Base-by-base conservation (phyloP, 345 rosid species). In the Pugionium dolabratum region DNA sequence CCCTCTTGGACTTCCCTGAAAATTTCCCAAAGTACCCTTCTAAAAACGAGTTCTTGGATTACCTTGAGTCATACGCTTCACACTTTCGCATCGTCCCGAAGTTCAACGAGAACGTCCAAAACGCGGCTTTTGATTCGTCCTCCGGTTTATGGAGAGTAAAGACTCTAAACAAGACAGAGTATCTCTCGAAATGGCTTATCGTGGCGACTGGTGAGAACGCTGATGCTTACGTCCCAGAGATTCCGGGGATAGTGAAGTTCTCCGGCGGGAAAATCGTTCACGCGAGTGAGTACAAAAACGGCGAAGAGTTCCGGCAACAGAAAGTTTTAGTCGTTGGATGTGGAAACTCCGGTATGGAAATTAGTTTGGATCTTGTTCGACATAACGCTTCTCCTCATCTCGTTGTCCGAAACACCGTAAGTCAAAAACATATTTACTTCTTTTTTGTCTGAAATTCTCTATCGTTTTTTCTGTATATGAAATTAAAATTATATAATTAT, bases 121-220 rank as follows among this genome's bases (percentile, higher is more conserved):
- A 36, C 48, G 81, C 75, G 0, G 59, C 39, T 3, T 72, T 40
- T 6, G 81, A 72, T 51, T 49, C 59, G 1, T 37, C 50, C 11
- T 37, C 48, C 5, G 69, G 69, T 2, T 56, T 50, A 18, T 68
- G 84, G 81, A 51, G 73, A 35, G 80, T 76, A 27, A 42, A 59
- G 74, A 74, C 83, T 29, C 40, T 44, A 6, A 47, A 59, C 7
- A 60, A 63, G 3, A 42, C 26, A 18, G 79, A 76, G 56, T 77
- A 66, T 50, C 35, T 67, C 25, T 82, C 85, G 1, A 71, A 66
- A 57, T 84, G 90, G 89, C 82, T 90, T 2, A 62, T 90, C 3
- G 92, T 84, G 1, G 95, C 95, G 11, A 79, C 85, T 0, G 97
- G 97, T 2, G 97, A 90, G 71, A 90, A 87, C 76, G 95, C 90